Base-by-base conservation (phyloP, 768 basidiomycete genomes). In the Mycena rebaudengoi region DNA sequence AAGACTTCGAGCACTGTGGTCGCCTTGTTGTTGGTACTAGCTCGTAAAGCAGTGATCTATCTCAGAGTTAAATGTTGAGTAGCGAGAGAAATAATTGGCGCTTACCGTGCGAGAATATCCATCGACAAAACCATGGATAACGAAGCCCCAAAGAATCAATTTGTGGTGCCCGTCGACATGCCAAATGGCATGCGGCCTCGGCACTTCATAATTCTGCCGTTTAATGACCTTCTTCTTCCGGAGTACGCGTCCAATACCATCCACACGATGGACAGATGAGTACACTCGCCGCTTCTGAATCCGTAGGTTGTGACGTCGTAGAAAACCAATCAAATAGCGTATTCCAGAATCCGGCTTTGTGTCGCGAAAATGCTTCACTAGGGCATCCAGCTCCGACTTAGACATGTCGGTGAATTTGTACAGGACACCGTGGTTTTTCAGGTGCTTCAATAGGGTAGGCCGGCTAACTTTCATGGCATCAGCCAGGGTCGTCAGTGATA, bases 71-170 rank as follows among this genome's bases (percentile, higher is more conserved):
- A n/a, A n/a, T n/a, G n/a, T n/a, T n/a, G n/a, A n/a, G n/a, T n/a
- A n/a, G n/a, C n/a, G n/a, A n/a, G n/a, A n/a, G n/a, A n/a, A n/a
- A n/a, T n/a, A n/a, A n/a, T n/a, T n/a, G n/a, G n/a, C 29, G 64
- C 68, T 23, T 51, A 76, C 75, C 18, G 69, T 75, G 16, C 71
- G 60, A 43, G 60, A 69, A 62, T 70, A 76, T 2, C 76, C 77
- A 67, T 78, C 74, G 45, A 76, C 55, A 44, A 72, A 62, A 1
- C 71, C 71, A 61, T 75, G 73, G 25, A 74, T 69, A n/a, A 74
- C 69, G 50, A 73, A 53, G 14, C 73, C 73, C 68, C 68, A 75
- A 1, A 35, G 54, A 40, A 74, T 73, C 0, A 75, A 50, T 41
- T 70, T 74, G 53, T 75, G 73, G 50, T 75, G 70, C 8, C 71